These are phyloP conservation scores for Sequoia sempervirens DNA, from an alignment of 75 land plant species.

Conservation along the genomic window DNA sequence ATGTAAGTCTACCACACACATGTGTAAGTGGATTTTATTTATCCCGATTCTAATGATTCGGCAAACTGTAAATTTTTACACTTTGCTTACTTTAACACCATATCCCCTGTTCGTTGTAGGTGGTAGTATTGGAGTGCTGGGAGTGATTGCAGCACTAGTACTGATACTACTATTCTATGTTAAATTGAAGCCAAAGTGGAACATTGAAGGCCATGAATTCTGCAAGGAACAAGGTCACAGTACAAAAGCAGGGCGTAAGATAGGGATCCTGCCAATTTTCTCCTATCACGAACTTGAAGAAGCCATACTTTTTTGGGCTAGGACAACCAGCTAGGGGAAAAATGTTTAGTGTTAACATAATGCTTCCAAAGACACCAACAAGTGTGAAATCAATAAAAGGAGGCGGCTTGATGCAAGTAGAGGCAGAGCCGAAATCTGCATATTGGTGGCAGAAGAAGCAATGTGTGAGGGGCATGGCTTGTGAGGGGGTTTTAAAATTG, in stretches of 20 bases:
- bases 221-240: not conserved
- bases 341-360: no score
- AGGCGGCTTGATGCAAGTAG: no score
- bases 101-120: not conserved
- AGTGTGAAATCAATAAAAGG: no score
- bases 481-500: no score
- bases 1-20: no score
- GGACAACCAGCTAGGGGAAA: slow-evolving; percentile 35
- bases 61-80: not conserved
- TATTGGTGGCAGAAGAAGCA: no score
- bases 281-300: slow-evolving; percentile 23
- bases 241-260: not conserved
- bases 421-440: no score
- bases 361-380: no score
- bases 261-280: slow-evolving; percentile 22
- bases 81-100: not conserved
- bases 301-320: slow-evolving; percentile 43
- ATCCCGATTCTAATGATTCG: no score
- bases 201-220: not conserved
- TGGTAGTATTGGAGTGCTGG: not conserved
- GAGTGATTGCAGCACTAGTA: not conserved
- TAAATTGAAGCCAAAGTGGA: not conserved
- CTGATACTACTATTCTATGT: not conserved
- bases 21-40: no score
- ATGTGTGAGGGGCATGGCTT: no score